Percentiles rank a stretch among this genome's conserved stretches.
These are phyloP conservation scores for Tardiomyces depauwii DNA, from an alignment of 1,139 yeast species.

Conservation along the genomic window DNA sequence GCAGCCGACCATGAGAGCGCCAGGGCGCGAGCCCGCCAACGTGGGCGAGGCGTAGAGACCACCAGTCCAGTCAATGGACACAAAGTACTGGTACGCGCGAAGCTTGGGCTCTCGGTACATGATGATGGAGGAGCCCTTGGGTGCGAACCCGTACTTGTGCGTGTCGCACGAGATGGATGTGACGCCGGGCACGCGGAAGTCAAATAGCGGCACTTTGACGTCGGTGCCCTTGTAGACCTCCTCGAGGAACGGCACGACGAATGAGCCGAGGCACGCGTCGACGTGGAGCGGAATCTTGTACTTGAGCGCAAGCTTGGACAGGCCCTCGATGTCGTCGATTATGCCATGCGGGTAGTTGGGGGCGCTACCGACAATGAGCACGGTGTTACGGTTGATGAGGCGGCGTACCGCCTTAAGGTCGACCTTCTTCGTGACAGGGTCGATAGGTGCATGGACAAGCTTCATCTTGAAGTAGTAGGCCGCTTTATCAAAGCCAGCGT, in stretches of 20 bases:
- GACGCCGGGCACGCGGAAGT: conserved; percentile 86
- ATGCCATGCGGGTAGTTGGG: conserved; percentile 97
- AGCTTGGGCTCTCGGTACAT: conserved; percentile 66
- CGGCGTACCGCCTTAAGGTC: conserved; percentile 50
- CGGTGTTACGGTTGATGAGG: conserved; percentile 67
- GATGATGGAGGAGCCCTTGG: conserved; percentile 88
- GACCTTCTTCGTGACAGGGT: conserved; percentile 57
- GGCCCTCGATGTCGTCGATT: conserved; percentile 71
- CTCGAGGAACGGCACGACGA: conserved; percentile 71
- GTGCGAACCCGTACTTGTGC: conserved; percentile 96
- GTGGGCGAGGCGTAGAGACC: conserved; percentile 97
- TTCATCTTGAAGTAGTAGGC: conserved; percentile 83
- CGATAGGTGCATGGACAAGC: conserved; percentile 69
- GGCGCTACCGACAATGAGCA: conserved; percentile 81
- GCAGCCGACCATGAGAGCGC: conserved; percentile 93
- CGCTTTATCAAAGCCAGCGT: conserved; percentile 95
- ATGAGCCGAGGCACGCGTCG: conserved; percentile 92
- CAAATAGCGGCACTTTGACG: conserved; percentile 59
- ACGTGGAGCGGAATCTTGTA: conserved; percentile 78
- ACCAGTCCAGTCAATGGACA: conserved; percentile 81
- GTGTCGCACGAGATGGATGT: conserved; percentile 96
- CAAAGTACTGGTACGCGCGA: conserved; percentile 74
- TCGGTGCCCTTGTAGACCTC: conserved; percentile 33
- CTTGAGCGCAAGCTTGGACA: conserved; percentile 54
- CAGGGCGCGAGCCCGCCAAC: conserved; percentile 93